These are phyloP conservation scores for Daldinia concentrica DNA, from an alignment of 495 filamentous ascomycete species.

Conservation along the genomic window DNA sequence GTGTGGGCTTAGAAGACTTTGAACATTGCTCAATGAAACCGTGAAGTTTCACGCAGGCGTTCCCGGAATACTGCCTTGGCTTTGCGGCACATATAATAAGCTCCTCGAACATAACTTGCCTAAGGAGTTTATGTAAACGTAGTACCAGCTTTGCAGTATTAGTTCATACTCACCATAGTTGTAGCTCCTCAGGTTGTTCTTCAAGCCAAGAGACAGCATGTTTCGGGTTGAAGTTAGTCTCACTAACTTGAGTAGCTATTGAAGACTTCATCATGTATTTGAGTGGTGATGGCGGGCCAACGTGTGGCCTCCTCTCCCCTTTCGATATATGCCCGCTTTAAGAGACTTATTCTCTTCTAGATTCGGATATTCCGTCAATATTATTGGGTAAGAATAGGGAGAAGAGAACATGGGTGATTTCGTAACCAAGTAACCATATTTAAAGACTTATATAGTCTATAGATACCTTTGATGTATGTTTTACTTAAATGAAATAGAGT, in stretches of 20 bases:
- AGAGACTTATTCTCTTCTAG: slow-evolving; percentile 9
- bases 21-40: slow-evolving; percentile 64
- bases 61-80: slow-evolving; percentile 54
- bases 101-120: slow-evolving; percentile 46
- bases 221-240: slow-evolving; percentile 46
- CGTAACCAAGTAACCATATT: slow-evolving; percentile 6
- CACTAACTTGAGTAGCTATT: slow-evolving; percentile 30
- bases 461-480: background rate
- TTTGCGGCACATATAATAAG: slow-evolving; percentile 57
- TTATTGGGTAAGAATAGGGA: slow-evolving; percentile 5
- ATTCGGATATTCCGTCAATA: slow-evolving; percentile 7
- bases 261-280: slow-evolving; percentile 27
- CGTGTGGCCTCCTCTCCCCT: slow-evolving; percentile 9
- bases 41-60: slow-evolving; percentile 62
- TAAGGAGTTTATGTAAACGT: slow-evolving; percentile 13
- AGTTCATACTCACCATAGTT: slow-evolving; percentile 41
- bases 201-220: slow-evolving; percentile 51
- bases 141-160: background rate
- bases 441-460: background rate
- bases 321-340: background rate
- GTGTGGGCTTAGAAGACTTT: slow-evolving; percentile 52
- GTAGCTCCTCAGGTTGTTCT: slow-evolving; percentile 39
- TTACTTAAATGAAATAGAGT: background rate
- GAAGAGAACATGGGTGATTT: slow-evolving; percentile 4
- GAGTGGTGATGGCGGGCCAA: background rate